Conservation (phyloP, 306 rosid species). For the Benincasa hispida region DNA sequence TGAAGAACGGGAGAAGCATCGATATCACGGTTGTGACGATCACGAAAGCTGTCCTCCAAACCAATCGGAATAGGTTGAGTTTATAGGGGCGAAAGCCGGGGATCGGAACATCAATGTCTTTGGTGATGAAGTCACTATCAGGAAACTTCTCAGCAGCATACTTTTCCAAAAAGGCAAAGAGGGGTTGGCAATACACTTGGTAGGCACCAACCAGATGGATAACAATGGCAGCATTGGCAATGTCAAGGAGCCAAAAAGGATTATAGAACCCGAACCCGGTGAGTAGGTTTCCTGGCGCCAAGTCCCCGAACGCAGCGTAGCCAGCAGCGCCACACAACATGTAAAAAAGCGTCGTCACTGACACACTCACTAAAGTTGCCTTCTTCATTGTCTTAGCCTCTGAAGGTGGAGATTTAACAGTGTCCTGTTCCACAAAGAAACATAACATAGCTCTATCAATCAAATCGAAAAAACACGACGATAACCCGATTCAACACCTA, state of each 20-base stretch:
- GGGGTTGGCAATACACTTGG: slow-evolving; percentile 60
- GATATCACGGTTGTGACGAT: slow-evolving; percentile 29
- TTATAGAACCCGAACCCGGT: slow-evolving; percentile 44
- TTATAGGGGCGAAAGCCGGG: slow-evolving; percentile 18
- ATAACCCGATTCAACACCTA: background rate
- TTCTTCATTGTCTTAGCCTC: slow-evolving; percentile 54
- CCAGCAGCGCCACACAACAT: slow-evolving; percentile 64
- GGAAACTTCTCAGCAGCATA: slow-evolving; percentile 17
- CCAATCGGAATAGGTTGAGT: slow-evolving; percentile 40
- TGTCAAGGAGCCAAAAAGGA: slow-evolving; percentile 60
- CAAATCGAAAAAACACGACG: background rate
- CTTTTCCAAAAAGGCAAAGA: slow-evolving; percentile 41
- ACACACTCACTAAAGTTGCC: slow-evolving; percentile 31
- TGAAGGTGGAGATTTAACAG: slow-evolving; percentile 45
- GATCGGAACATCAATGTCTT: slow-evolving; percentile 24
- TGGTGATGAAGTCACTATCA: slow-evolving; percentile 25
- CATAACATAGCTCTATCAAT: background rate
- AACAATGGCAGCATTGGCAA: slow-evolving; percentile 62
- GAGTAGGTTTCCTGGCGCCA: slow-evolving; percentile 54
- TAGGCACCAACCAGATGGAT: slow-evolving; percentile 67
- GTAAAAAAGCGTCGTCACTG: slow-evolving; percentile 50
- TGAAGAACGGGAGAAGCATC: slow-evolving; percentile 66
- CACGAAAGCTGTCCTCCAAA: slow-evolving; percentile 52
- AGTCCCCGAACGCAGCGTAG: slow-evolving; percentile 57
- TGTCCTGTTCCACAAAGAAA: slow-evolving; percentile 33